These are phyloP conservation scores for Carex cristatella DNA, from an alignment of 176 grass and related monocot genomes.

Conservation along the genomic window DNA sequence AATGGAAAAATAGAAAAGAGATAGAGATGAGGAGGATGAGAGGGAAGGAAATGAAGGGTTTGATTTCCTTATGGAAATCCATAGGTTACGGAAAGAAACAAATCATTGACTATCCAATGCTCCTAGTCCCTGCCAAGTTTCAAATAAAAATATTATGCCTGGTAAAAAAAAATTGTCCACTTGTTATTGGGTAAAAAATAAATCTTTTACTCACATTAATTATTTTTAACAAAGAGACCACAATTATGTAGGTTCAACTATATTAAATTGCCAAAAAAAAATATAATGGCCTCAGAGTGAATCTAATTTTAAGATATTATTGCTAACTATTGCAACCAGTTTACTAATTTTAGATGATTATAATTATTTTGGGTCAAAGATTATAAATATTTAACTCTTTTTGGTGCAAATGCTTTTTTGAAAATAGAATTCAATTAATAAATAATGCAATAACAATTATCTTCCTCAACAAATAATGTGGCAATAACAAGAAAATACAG, in stretches of 20 bases:
- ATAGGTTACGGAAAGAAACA: neutral
- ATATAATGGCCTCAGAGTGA: neutral
- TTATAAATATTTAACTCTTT: neutral
- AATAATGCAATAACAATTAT: neutral
- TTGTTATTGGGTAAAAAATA: neutral
- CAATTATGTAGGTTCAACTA: neutral
- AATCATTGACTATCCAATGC: neutral
- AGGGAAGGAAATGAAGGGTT: neutral
- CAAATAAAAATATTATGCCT: neutral
- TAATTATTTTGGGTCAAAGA: neutral
- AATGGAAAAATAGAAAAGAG: conserved; percentile 26
- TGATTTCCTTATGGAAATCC: conserved; percentile 5
- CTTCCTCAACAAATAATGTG: neutral
- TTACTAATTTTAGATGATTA: neutral
- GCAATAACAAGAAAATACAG: neutral
- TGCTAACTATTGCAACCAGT: neutral
- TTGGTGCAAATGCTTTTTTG: neutral
- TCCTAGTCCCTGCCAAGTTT: neutral
- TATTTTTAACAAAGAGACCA: neutral
- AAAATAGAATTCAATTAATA: neutral
- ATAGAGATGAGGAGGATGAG: conserved; percentile 9
- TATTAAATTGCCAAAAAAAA: neutral
- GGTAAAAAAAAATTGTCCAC: neutral
- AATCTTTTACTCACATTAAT: neutral
- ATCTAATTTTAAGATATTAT: neutral